phyloP scores from a whole-genome alignment of 148 eudicot genomes.

The Talinum fruticosum region DNA sequence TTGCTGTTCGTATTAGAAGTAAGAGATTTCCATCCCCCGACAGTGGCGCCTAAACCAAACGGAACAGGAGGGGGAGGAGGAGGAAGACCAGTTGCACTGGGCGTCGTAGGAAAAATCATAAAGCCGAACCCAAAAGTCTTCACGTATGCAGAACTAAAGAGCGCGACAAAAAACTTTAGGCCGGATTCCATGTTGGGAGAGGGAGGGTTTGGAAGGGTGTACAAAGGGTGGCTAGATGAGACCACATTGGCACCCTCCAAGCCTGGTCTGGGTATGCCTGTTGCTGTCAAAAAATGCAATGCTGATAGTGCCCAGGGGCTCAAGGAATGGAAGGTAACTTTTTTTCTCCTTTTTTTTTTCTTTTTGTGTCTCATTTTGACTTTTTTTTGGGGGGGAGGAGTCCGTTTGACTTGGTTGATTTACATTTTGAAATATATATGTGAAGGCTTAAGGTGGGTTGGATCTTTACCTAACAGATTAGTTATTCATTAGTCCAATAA shows the following conservation, averaged over 20 bases:
- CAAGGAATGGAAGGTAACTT: slow-evolving; percentile 77
- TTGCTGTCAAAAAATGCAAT: slow-evolving; percentile 73
- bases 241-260: slow-evolving; percentile 63
- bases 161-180: slow-evolving; percentile 56
- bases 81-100: neutral
- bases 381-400: neutral
- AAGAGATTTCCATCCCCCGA: neutral
- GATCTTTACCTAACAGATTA: neutral
- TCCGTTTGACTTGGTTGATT: neutral
- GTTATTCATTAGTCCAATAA: too few species aligned
- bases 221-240: slow-evolving; percentile 70
- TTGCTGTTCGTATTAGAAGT: too few species aligned
- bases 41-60: neutral
- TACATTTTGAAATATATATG: neutral
- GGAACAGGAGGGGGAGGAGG: slow-evolving; percentile 9
- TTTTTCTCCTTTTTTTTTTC: neutral
- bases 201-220: slow-evolving; percentile 86
- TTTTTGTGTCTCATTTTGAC: neutral
- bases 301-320: slow-evolving; percentile 76
- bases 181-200: slow-evolving; percentile 66
- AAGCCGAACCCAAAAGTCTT: slow-evolving; percentile 53
- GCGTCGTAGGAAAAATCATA: slow-evolving; percentile 31
- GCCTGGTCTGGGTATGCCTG: slow-evolving; percentile 53
- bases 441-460: neutral
- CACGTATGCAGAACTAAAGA: slow-evolving; percentile 42